Evolutionary conservation across 1,139 yeast species (phyloP), one percentile per base, ranked within the genome.

Genomic region (Protomyces inundatus): DNA sequence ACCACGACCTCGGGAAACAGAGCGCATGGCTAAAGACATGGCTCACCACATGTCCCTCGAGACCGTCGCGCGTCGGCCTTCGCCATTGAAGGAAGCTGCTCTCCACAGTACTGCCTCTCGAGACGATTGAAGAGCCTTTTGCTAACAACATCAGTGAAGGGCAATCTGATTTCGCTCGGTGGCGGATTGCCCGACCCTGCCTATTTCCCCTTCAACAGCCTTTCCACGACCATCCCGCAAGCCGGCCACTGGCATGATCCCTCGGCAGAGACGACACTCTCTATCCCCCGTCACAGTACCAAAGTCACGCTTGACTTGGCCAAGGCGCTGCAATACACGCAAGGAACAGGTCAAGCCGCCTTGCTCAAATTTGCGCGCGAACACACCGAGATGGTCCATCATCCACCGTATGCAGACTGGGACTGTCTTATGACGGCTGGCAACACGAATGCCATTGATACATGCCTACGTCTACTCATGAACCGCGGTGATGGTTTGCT

Each of bases 151-250:
- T 35, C 32, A 78, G 87, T 79, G 73, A 79, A 80, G 55, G 81
- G 83, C 69, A 84, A 86, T 61, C 80, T 93, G 73, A 85, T 91
- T 65, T 90, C 90, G 73, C 83, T 93, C 67, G 98, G 97, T 64
- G 98, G 98, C 69, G 98, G 98, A 5, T 82, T 93, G 70, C 98
- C 98, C 23, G 78, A 89, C 72, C 79, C 97, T 23, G 91, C 87
- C 70, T 87, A 88, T 75, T 93, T 93, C 82, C 98, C 98, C 60
- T 89, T 91, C 82, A 90, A 89, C 72, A 78, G 83, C 42, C 97
- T 97, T 55, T 86, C 48, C 3, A 53, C 89, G 69, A 89, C 87
- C 37, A 86, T 88, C 36, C 79, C 81, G 60, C 80, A 88, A 66
- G 69, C 67, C 6, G 80, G 84, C 36, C 71, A 75, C 7, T 71